These are phyloP conservation scores for Phanerochaete carnosa DNA, from an alignment of 768 basidiomycete species.

Conservation along the genomic window DNA sequence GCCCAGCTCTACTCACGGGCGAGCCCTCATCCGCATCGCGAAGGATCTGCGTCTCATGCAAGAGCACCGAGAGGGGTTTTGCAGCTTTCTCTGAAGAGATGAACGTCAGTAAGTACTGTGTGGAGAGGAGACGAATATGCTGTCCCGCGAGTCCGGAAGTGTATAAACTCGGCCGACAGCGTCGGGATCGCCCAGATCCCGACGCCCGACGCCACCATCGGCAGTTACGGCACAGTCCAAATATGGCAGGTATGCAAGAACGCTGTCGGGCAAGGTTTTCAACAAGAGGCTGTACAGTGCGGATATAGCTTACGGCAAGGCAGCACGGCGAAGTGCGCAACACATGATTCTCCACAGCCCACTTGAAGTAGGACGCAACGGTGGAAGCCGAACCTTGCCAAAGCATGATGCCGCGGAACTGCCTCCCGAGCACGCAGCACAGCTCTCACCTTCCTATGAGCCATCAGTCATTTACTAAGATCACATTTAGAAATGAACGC, in stretches of 20 bases:
- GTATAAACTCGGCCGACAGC: neutral
- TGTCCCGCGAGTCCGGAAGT: no score
- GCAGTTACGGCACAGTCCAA: neutral
- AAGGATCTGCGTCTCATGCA: no score
- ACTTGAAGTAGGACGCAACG: neutral
- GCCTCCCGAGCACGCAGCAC: neutral
- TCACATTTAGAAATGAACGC: neutral
- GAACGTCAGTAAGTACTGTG: no score
- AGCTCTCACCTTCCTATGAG: neutral
- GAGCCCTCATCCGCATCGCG: no score
- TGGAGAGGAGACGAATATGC: no score
- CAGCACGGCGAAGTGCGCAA: no score
- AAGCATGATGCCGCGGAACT: neutral
- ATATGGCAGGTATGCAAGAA: neutral
- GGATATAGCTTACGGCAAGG: no score
- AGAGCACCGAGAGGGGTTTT: no score
- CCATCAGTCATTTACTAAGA: neutral
- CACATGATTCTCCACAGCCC: neutral
- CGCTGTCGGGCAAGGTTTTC: neutral
- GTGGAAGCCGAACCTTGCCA: neutral
- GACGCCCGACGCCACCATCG: neutral
- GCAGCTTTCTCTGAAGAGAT: no score
- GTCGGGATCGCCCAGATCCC: no score
- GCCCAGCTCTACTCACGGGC: no score
- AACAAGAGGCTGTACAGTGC: neutral